phyloP scores from a whole-genome alignment of 306 rosid genomes.

The Cicer chorassanicum region DNA sequence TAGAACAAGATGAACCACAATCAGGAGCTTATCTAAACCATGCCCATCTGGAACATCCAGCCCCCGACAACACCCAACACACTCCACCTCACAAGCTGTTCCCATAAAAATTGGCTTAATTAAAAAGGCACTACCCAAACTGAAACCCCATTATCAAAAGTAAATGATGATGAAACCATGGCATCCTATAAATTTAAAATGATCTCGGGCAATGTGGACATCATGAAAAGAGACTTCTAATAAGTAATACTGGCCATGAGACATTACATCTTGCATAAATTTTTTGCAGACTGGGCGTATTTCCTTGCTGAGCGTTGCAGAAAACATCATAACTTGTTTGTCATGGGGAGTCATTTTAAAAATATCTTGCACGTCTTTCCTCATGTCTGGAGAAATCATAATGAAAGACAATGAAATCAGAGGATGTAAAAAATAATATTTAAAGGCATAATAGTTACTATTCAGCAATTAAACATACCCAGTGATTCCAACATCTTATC shows the following conservation, averaged over 20 bases:
- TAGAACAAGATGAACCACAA: constrained; percentile 26
- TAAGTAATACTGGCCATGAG: constrained; percentile 83
- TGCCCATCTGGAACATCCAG: constrained; percentile 8
- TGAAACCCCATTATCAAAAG: constrained; percentile 43
- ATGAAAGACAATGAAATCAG: neutral
- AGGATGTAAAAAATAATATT: neutral
- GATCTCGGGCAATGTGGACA: constrained; percentile 64
- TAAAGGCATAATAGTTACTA: neutral
- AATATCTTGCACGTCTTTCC: constrained; percentile 97
- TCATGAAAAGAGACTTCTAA: constrained; percentile 77
- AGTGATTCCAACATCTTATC: constrained; percentile 99
- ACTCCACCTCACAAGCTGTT: constrained; percentile 38
- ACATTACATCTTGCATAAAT: constrained; percentile 99
- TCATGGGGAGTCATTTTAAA: constrained; percentile 99
- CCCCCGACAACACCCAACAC: constrained; percentile 36
- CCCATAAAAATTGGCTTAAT: constrained; percentile 43
- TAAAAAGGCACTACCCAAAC: constrained; percentile 24
- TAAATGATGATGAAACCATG: constrained; percentile 48
- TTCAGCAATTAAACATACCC: constrained; percentile 55
- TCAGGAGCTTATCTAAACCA: constrained; percentile 14
- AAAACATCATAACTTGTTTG: constrained; percentile 99
- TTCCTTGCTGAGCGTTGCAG: constrained; percentile 99
- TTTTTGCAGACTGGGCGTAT: constrained; percentile 99
- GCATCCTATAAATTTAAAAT: constrained; percentile 48
- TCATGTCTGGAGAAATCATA: constrained; percentile 73